These are phyloP conservation scores for Malassezia slooffiae DNA, from an alignment of 1,284 basidiomycete species.

Conservation along the genomic window DNA sequence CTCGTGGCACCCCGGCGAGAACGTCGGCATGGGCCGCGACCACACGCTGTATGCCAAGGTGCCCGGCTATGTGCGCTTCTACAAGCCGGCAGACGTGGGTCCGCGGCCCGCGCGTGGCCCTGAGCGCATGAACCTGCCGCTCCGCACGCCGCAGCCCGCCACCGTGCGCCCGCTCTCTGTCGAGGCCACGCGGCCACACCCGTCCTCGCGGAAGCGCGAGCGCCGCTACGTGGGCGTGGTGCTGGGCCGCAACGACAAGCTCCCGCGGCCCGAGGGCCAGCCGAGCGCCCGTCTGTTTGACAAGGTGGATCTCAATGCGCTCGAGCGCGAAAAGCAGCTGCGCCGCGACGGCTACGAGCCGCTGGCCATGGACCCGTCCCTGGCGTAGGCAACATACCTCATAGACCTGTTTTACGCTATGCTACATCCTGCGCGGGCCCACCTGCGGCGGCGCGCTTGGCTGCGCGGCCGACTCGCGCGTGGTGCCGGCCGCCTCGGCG, in stretches of 20 bases:
- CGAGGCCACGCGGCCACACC: constrained; percentile 22
- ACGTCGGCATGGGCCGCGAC: constrained; percentile 40
- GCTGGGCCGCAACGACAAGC: constrained; percentile 21
- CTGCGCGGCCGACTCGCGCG: neutral
- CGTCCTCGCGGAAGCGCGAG: constrained; percentile 25
- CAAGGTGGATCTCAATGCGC: constrained; percentile 33
- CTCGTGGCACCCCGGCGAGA: constrained; percentile 41
- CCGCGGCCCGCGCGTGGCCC: constrained; percentile 1
- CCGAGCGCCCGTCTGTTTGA: constrained; percentile 31
- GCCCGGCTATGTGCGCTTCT: constrained; percentile 43
- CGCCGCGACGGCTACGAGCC: constrained; percentile 11
- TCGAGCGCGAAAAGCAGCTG: constrained; percentile 18
- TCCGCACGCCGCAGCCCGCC: constrained; percentile 20
- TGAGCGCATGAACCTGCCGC: constrained; percentile 12
- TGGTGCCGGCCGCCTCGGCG: neutral
- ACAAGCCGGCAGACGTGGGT: constrained; percentile 27
- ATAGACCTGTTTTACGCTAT: neutral
- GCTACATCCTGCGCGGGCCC: neutral
- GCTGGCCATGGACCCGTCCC: constrained; percentile 5
- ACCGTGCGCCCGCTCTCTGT: constrained; percentile 1
- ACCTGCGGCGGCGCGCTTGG: neutral
- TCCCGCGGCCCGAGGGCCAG: constrained; percentile 21
- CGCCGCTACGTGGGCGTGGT: constrained; percentile 41
- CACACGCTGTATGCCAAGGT: constrained; percentile 43
- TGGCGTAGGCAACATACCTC: constrained; percentile 1